Conservation (phyloP, 2,329 filamentous ascomycete species). For the Allantophomopsis cytisporea region DNA sequence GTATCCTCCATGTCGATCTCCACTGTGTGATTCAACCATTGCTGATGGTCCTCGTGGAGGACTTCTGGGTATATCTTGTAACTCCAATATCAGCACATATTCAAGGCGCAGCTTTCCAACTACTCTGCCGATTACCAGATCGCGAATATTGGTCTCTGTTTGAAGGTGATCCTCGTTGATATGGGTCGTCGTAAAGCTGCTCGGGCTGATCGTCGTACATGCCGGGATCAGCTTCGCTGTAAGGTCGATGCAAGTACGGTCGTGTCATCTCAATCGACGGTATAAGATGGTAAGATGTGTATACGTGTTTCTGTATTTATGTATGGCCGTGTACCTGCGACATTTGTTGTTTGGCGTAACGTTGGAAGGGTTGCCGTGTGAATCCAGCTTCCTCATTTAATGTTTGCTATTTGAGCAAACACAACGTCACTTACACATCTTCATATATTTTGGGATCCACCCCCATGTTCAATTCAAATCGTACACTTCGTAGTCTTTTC, state of each 20-base stretch:
- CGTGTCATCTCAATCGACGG: conserved; percentile 6
- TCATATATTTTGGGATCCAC: too few species aligned
- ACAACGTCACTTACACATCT: too few species aligned
- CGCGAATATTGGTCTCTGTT: conserved; percentile 15
- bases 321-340: too few species aligned
- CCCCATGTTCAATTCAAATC: too few species aligned
- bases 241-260: conserved; percentile 8
- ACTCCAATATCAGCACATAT: conserved; percentile 18
- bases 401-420: neutral
- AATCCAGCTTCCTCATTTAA: neutral
- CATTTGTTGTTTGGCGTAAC: too few species aligned
- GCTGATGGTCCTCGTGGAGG: conserved; percentile 12
- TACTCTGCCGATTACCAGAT: conserved; percentile 21
- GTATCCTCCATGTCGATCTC: neutral
- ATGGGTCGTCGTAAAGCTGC: conserved; percentile 7
- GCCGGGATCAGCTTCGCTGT: conserved; percentile 11
- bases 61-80: conserved; percentile 18
- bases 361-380: neutral
- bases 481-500: too few species aligned
- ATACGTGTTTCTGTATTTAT: too few species aligned
- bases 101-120: conserved; percentile 7
- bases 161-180: conserved; percentile 8
- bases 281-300: too few species aligned
- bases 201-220: conserved; percentile 30
- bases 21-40: conserved; percentile 5